phyloP scores from a whole-genome alignment of 805 yeast species.

The Citeromyces nyonsensis region DNA sequence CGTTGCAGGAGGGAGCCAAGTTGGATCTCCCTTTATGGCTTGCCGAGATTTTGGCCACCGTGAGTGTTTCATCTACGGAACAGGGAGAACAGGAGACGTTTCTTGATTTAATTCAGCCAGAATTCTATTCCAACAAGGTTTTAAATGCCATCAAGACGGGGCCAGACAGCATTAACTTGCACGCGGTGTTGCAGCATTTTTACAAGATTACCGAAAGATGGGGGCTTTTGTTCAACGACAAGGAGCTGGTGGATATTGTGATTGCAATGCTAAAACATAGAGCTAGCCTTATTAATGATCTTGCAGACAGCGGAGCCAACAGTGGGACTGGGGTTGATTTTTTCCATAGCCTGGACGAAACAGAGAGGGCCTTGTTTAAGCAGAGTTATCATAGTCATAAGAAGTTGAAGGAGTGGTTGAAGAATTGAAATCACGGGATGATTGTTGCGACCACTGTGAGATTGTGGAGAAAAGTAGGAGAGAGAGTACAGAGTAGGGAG shows the following conservation, averaged over 20 bases:
- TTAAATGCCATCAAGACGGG: conserved; percentile 73
- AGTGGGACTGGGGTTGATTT: conserved; percentile 36
- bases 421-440: conserved; percentile 1
- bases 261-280: conserved; percentile 43
- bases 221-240: conserved; percentile 58
- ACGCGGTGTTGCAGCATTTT: conserved; percentile 49
- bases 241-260: conserved; percentile 32
- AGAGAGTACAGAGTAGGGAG: too few relatives aligned
- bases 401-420: conserved; percentile 26
- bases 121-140: conserved; percentile 45
- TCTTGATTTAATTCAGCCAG: conserved; percentile 58
- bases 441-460: too few relatives aligned
- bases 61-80: conserved; percentile 16
- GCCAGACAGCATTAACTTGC: conserved; percentile 50
- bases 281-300: conserved; percentile 57
- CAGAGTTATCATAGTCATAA: conserved; percentile 33
- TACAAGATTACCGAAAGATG: conserved; percentile 62
- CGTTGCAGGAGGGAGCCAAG: conserved; percentile 42
- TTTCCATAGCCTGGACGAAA: conserved; percentile 56
- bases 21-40: conserved; percentile 82
- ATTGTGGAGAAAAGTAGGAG: too few relatives aligned
- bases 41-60: conserved; percentile 59
- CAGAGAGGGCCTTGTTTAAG: conserved; percentile 48
- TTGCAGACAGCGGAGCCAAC: conserved; percentile 15
- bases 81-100: conserved; percentile 23